These are phyloP conservation scores for Trametes meyenii DNA, from an alignment of 768 basidiomycete species.

Conservation along the genomic window DNA sequence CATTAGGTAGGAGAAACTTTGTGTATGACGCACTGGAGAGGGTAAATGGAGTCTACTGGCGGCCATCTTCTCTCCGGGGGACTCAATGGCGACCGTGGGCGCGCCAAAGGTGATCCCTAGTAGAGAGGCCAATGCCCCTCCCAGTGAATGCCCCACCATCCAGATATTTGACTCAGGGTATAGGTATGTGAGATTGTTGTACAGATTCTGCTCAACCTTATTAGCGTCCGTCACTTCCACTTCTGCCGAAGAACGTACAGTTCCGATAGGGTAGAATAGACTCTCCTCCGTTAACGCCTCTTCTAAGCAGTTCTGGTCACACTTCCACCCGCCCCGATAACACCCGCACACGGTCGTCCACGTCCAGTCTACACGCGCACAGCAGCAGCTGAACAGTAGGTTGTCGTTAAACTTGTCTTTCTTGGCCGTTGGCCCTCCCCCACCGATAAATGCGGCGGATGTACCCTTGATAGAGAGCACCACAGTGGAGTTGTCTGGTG, in stretches of 20 bases:
- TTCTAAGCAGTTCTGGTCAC: slow-evolving; percentile 80
- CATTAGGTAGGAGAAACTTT: not conserved
- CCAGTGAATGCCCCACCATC: slow-evolving; percentile 78
- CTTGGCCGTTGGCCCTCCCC: slow-evolving; percentile 80
- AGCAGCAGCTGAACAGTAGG: slow-evolving; percentile 91
- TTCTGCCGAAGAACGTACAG: slow-evolving; percentile 50
- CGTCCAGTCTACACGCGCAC: slow-evolving; percentile 87
- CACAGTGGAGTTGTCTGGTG: slow-evolving; percentile 79
- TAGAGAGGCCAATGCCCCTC: slow-evolving; percentile 76
- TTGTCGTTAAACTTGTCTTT: slow-evolving; percentile 97
- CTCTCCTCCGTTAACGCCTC: slow-evolving; percentile 73
- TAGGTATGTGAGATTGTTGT: slow-evolving; percentile 91
- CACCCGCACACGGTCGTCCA: slow-evolving; percentile 96
- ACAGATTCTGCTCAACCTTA: slow-evolving; percentile 66
- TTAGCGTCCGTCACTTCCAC: not conserved
- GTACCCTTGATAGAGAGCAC: slow-evolving; percentile 94
- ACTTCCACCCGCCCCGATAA: slow-evolving; percentile 77
- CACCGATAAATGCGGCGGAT: slow-evolving; percentile 71
- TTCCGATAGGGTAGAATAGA: slow-evolving; percentile 89
- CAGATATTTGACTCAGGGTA: slow-evolving; percentile 91
- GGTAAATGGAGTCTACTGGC: slow-evolving; percentile 83
- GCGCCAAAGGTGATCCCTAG: slow-evolving; percentile 87
- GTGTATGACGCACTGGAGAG: slow-evolving; percentile 58
- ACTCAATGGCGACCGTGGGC: slow-evolving; percentile 86
- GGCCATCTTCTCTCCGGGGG: slow-evolving; percentile 86